phyloP scores from a whole-genome alignment of 192 early-diverging fungal genomes.

The Gaertneriomyces semiglobifer region DNA sequence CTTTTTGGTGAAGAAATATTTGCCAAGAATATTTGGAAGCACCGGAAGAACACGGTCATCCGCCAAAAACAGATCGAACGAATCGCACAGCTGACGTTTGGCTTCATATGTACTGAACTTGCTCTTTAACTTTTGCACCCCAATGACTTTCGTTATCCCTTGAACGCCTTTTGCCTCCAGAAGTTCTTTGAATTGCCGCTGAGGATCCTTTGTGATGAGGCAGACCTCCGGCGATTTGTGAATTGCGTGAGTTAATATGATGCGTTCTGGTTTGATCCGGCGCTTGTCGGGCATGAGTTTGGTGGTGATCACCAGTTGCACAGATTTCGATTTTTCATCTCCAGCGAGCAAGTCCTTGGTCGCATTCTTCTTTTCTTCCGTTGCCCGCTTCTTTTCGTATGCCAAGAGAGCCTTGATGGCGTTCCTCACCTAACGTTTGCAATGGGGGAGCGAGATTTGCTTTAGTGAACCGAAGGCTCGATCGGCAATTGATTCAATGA shows the following conservation, averaged over 20 bases:
- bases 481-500: too few relatives aligned
- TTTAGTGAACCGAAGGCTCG: too few relatives aligned
- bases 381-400: constrained; percentile 33
- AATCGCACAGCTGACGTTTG: constrained; percentile 65
- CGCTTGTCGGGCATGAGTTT: constrained; percentile 63
- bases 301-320: constrained; percentile 64
- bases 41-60: constrained; percentile 76
- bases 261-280: constrained; percentile 65
- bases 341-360: constrained; percentile 35
- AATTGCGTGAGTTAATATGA: constrained; percentile 69
- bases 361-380: constrained; percentile 46
- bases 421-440: constrained; percentile 44
- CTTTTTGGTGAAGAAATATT: constrained; percentile 77
- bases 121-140: constrained; percentile 72
- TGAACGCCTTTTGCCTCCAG: constrained; percentile 61
- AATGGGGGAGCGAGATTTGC: background rate
- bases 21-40: constrained; percentile 77
- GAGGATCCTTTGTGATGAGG: constrained; percentile 83
- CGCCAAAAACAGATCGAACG: constrained; percentile 84
- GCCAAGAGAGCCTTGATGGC: constrained; percentile 58
- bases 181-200: constrained; percentile 72
- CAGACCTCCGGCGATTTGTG: constrained; percentile 70
- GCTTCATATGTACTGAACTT: constrained; percentile 81
- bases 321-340: constrained; percentile 37
- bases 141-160: constrained; percentile 70